Evolutionary conservation across 176 grass and related monocot genomes (phyloP), one percentile per base, ranked within the genome.

Genomic region (Lolium perenne): DNA sequence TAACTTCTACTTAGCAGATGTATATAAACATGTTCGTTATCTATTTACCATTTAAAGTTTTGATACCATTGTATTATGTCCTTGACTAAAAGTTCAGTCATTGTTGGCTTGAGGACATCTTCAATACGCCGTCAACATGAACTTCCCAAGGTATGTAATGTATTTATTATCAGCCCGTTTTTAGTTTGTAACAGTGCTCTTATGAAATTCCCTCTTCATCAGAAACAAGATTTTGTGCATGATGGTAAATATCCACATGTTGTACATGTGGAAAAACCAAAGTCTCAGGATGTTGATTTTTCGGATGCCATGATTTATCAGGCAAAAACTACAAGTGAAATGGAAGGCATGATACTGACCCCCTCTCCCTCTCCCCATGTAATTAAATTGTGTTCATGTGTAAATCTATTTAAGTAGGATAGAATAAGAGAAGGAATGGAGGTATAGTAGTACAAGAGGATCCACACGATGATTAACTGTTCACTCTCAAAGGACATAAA

Each of bases 21-120:
- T 15, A 54, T 47, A 84, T 80, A 59, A 79, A 61, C 20, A 41
- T 58, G n/a, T 43, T 50, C 47, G 16, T 66, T 70, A 29, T 83
- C 12, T 87, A 77, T 90, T 80, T 10, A 35, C 80, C 82, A 71
- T 72, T 64, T 88, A 49, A 53, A 17, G 8, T 17, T 32, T 75
- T 75, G 29, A 48, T 81, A 72, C 20, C 29, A 58, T 2, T 58
- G 7, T 80, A 10, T 17, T 51, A 21, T 59, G 8, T 16, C 80
- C 93, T 98, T 94, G 82, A 96, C 94, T 82, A 54, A 58, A 69
- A 63, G 80, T 82, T 86, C 89, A 99, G 97, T 87, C 63, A 57
- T 96, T 57, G 97, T 99, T 93, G 97, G 97, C 81, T 87, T 94
- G 81, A 94, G 83, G 67, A 93, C 97, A 88, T 96, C 97, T 74